Percentiles rank a stretch among this genome's conserved stretches.
phyloP scores from a whole-genome alignment of 2,329 filamentous ascomycete species.

The Calonectria crousiana region DNA sequence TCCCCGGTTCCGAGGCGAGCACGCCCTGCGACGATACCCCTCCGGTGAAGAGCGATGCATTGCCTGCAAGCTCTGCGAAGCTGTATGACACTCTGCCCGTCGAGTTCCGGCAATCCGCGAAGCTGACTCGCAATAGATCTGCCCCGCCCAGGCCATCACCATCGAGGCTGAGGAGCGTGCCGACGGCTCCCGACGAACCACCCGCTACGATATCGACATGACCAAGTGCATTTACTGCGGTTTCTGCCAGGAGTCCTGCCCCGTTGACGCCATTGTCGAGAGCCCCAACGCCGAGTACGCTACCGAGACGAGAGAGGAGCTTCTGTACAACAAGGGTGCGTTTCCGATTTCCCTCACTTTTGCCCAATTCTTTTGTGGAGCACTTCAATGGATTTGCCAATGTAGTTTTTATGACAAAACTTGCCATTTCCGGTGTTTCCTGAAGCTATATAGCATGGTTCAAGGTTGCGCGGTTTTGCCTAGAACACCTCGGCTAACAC shows the following conservation, averaged over 20 bases:
- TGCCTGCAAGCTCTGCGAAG: conserved; percentile 99
- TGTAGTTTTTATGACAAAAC: background rate
- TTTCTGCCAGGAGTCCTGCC: conserved; percentile 98
- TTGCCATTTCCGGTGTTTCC: background rate
- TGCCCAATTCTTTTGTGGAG: background rate
- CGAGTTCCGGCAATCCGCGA: background rate
- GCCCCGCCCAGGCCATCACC: conserved; percentile 97
- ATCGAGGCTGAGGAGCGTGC: conserved; percentile 99
- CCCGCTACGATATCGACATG: conserved; percentile 99
- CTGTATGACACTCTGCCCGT: conserved; percentile 58
- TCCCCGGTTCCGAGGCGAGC: conserved; percentile 97
- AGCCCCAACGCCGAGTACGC: conserved; percentile 73
- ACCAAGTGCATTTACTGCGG: conserved; percentile 99
- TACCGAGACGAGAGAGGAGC: conserved; percentile 84
- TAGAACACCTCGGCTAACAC: conserved; percentile 36
- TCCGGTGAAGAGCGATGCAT: conserved; percentile 99
- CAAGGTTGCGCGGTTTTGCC: conserved; percentile 23
- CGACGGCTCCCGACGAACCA: conserved; percentile 94
- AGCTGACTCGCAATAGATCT: conserved; percentile 68
- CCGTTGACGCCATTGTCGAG: conserved; percentile 89
- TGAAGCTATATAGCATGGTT: background rate
- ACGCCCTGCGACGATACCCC: conserved; percentile 95
- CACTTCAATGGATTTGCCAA: background rate
- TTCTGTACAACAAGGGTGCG: conserved; percentile 92
- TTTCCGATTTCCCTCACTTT: conserved; percentile 21